Evolutionary conservation across 768 basidiomycete genomes (phyloP), one percentile per base, ranked within the genome.

Genomic region (Lentinula guzmanii): DNA sequence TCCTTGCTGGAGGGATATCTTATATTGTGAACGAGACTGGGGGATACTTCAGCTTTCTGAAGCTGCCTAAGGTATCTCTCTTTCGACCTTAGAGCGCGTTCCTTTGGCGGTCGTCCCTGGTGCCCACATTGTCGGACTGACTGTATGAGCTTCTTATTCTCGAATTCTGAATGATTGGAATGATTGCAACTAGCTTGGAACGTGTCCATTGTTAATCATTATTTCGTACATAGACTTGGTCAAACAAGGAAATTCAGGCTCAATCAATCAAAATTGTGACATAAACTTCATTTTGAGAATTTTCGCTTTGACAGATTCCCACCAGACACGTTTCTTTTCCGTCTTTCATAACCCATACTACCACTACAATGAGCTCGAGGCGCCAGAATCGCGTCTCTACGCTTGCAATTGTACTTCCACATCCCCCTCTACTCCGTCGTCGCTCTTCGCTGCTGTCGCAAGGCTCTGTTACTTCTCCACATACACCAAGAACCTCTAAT

Each of bases 331-430:
- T 56, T 43, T 31, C 41, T 43, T 56, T 41, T 42, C 37, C 55
- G 34, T 54, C 53, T 31, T 28, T 52, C 33, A 34, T 35, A 15
- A 52, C 13, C 41, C 13, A 37, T 51, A 45, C 37, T 16, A 21
- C 64, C 62, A 34, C 63, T 62, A 66, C 65, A 53, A 81, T 82
- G 82, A 79, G 83, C 70, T 71, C 82, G 71, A 76, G 83, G 73
- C 84, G 74, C 71, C 70, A 79, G 66, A 75, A 73, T 69, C 73
- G 79, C 70, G 71, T 80, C 72, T 74, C 85, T 69, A 73, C 81
- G 60, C 77, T 89, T 71, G 75, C 85, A 73, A 79, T 87, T 72
- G 76, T 87, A 69, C 78, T 86, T 54, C 86, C 86, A 61, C 82
- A 82, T 66, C 86, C 85, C 24, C 76, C 79, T 31, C 77, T 83